phyloP scores from a whole-genome alignment of 257 asterid species.

The Buddleja alternifolia region DNA sequence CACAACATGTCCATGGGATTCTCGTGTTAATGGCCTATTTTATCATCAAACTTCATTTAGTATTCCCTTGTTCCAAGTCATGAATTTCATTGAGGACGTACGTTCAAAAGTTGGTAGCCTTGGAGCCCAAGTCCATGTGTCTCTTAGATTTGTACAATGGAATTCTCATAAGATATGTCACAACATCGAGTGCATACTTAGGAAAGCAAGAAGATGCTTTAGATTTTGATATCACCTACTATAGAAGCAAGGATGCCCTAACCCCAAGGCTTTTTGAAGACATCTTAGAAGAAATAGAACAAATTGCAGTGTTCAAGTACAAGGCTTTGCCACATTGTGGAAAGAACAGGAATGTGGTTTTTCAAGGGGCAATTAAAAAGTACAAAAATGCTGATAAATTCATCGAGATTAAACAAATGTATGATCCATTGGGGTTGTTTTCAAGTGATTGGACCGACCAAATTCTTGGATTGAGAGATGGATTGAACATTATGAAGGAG shows the following conservation, averaged over 20 bases:
- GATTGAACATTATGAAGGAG: conserved; percentile 32
- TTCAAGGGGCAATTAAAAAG: conserved; percentile 51
- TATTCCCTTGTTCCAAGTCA: conserved; percentile 43
- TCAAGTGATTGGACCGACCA: conserved; percentile 69
- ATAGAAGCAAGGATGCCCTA: conserved; percentile 54
- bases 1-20: conserved; percentile 68
- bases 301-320: conserved; percentile 63
- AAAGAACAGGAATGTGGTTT: conserved; percentile 65
- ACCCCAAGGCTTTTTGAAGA: conserved; percentile 55
- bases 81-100: conserved; percentile 52
- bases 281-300: conserved; percentile 63
- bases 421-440: conserved; percentile 55
- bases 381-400: conserved; percentile 36
- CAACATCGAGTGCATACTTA: conserved; percentile 56
- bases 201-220: conserved; percentile 63
- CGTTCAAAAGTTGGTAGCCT: conserved; percentile 44
- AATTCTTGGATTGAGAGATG: conserved; percentile 49
- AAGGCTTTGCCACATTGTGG: conserved; percentile 75
- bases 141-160: conserved; percentile 61
- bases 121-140: conserved; percentile 54
- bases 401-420: conserved; percentile 36
- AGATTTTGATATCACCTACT: conserved; percentile 66
- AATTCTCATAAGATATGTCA: conserved; percentile 59
- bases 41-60: conserved; percentile 65
- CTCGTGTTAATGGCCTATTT: conserved; percentile 53